Percentiles rank a stretch among this genome's conserved stretches.
phyloP scores from a whole-genome alignment of 2,329 filamentous ascomycete genomes.

The Verticillium albo-atrum region DNA sequence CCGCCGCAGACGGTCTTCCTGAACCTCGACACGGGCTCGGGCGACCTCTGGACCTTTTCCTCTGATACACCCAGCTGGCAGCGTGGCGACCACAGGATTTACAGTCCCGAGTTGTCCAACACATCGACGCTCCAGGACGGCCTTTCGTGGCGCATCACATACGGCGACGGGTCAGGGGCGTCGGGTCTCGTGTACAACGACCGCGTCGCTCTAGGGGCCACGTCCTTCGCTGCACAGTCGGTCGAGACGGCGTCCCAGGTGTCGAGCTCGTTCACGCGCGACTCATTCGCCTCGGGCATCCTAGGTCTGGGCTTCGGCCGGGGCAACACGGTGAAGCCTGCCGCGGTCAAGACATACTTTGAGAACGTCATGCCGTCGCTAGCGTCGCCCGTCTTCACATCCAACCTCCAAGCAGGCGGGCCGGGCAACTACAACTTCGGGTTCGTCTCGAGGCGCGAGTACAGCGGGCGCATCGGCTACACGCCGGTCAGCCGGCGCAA shows the following conservation, averaged over 20 bases:
- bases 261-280: constrained; percentile 35
- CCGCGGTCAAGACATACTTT: constrained; percentile 25
- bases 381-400: constrained; percentile 28
- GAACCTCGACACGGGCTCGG: constrained; percentile 62
- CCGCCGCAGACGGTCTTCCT: constrained; percentile 54
- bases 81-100: constrained; percentile 50
- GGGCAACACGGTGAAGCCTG: constrained; percentile 28
- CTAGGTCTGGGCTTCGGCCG: constrained; percentile 26
- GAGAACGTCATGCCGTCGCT: constrained; percentile 27
- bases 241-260: constrained; percentile 61
- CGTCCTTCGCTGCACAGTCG: constrained; percentile 56
- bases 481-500: constrained; percentile 42
- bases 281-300: constrained; percentile 29
- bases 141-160: constrained; percentile 53
- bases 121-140: constrained; percentile 36
- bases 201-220: constrained; percentile 55
- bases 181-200: constrained; percentile 63
- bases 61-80: constrained; percentile 44
- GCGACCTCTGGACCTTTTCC: constrained; percentile 66
- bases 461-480: constrained; percentile 54
- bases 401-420: constrained; percentile 24
- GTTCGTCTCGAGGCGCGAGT: constrained; percentile 51
- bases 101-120: constrained; percentile 42
- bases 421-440: constrained; percentile 35
- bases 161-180: constrained; percentile 62